Base-by-base conservation (phyloP, 2,329 filamentous ascomycete genomes). In the Colletotrichum orchidophilum region DNA sequence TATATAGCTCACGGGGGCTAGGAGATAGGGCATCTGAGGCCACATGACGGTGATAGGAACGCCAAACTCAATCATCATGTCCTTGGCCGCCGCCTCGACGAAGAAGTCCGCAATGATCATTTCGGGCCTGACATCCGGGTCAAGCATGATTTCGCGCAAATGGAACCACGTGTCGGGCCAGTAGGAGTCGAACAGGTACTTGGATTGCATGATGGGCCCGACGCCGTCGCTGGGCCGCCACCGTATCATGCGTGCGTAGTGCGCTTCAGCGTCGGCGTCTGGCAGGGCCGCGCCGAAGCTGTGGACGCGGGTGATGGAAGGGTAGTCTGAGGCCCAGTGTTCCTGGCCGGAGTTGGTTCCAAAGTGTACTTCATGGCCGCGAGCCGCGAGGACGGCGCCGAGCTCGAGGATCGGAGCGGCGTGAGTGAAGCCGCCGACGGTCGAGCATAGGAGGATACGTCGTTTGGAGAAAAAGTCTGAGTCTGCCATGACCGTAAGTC, bases 71-170 rank as follows among this genome's bases (percentile, higher is more conserved):
- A 75, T 67, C 6, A 79, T 77, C 57, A 85, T 82, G 65, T 85
- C 84, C 55, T 78, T 75, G 3, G 78, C 81, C 0, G 81, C 82
- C 4, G 80, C 78, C 7, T 85, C 82, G 31, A 81, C 81, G 49
- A 66, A 83, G 76, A 83, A 85, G 63, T 85, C 83, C 0, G 82
- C 81, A 3, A 85, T 66, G 27, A 85, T 82, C 63, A 85, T 78
- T 72, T 81, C 78, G 0, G 83, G 83, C 13, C 75, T 74, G 2
- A 74, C 78, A 1, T 66, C 73, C 5, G 52, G 24, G 29, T 63
- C 49, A 2, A 64, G 74, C 21, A 81, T 75, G 5, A 63, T 63
- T 35, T 77, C 75, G 8, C 79, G 73, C 3, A 72, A 66, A 5
- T 59, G 53, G 58, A 79, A 79, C 12, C 73, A 78, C 9, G 78